Conservation (phyloP, 805 yeast genomes). For the Candida succiphila region DNA sequence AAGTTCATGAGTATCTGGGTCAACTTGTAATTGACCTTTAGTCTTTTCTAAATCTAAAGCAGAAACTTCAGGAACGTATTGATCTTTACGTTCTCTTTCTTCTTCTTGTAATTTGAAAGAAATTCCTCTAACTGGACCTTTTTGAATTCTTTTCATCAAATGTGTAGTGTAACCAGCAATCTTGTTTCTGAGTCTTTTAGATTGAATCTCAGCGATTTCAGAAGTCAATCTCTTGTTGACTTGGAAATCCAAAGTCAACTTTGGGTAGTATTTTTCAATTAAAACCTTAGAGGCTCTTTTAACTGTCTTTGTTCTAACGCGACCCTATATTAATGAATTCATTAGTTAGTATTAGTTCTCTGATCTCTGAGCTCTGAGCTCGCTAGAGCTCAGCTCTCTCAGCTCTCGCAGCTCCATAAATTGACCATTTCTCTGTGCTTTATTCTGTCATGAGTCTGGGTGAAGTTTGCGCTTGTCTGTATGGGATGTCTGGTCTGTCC, state of each 20-base stretch:
- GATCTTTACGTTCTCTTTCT: constrained; percentile 99
- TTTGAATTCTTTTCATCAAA: constrained; percentile 99
- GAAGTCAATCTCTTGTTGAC: constrained; percentile 99
- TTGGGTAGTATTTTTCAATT: constrained; percentile 99
- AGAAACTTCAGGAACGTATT: constrained; percentile 99
- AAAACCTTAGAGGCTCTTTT: constrained; percentile 99
- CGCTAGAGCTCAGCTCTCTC: background rate
- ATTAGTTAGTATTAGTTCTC: constrained; percentile 7
- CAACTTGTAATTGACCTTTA: constrained; percentile 94
- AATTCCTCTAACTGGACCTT: constrained; percentile 99
- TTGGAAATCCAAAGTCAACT: constrained; percentile 98
- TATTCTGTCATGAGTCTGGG: too few species aligned
- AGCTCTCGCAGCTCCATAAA: background rate
- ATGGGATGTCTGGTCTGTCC: too few species aligned
- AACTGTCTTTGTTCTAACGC: constrained; percentile 99
- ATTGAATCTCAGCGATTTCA: constrained; percentile 97
- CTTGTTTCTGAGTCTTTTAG: constrained; percentile 99
- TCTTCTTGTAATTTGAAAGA: constrained; percentile 99
- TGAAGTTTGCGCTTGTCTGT: too few species aligned
- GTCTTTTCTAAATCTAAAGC: constrained; percentile 97
- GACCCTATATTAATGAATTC: constrained; percentile 56
- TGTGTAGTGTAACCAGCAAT: constrained; percentile 99
- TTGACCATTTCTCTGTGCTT: too few species aligned
- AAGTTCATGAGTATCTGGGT: constrained; percentile 91
- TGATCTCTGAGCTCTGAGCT: background rate